Conservation (phyloP, 176 grass and related monocot genomes). For the Hsuehochloa calcarea region DNA sequence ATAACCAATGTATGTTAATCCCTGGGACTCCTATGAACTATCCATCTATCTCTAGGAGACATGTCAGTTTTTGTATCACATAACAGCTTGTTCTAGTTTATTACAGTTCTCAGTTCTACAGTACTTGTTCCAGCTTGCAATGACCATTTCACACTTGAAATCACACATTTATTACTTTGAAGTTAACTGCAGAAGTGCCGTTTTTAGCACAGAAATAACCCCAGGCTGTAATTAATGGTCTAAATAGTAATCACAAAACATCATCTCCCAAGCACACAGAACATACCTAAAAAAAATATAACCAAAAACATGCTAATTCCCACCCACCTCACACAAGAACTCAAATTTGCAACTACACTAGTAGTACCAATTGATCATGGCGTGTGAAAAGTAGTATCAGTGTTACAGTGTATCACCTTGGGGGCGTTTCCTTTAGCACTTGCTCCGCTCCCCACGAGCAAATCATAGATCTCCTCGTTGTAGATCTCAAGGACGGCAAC, state of each 20-base stretch:
- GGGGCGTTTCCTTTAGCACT: conserved; percentile 53
- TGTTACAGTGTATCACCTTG: conserved; percentile 43
- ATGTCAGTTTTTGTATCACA: background rate
- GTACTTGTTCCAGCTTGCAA: background rate
- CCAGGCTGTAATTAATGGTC: background rate
- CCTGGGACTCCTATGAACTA: background rate
- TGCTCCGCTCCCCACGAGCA: conserved; percentile 43
- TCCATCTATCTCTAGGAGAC: background rate
- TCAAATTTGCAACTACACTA: background rate
- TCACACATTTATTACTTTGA: background rate
- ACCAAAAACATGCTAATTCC: background rate
- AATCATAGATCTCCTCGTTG: conserved; percentile 91
- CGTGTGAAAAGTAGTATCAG: background rate
- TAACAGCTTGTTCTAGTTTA: background rate
- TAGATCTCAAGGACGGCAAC: conserved; percentile 83
- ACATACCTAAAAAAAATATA: background rate
- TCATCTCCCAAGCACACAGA: background rate
- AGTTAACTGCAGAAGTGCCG: too few species aligned
- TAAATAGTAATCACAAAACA: background rate
- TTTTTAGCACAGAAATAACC: too few species aligned
- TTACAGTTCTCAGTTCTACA: background rate
- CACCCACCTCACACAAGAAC: background rate
- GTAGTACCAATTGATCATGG: background rate
- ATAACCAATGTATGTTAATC: background rate
- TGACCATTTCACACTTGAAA: background rate